Percentiles rank a stretch among this genome's conserved stretches.
phyloP scores from a whole-genome alignment of 2,329 filamentous ascomycete species.

The Anthostomella pinea region DNA sequence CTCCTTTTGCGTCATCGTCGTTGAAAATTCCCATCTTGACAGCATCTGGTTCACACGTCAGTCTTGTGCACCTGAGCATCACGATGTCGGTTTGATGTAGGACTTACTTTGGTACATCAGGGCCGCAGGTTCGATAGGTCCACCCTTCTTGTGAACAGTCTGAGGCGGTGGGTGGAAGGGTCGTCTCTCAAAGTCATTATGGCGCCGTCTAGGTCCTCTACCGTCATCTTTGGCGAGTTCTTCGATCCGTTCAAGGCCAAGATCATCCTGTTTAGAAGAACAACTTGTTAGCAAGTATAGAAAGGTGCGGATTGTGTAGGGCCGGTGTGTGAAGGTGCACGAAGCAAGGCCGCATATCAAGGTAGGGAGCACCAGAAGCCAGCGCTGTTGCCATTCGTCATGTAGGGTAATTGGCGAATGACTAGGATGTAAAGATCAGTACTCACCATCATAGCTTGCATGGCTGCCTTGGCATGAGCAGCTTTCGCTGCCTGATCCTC shows the following conservation, averaged over 20 bases:
- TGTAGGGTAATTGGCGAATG: too few species aligned
- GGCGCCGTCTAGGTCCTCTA: neutral
- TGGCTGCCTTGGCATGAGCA: too few species aligned
- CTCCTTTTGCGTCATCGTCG: slow-evolving; percentile 19
- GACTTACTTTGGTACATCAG: slow-evolving; percentile 15
- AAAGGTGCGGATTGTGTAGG: too few species aligned
- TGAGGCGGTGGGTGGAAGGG: neutral
- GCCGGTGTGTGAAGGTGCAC: too few species aligned
- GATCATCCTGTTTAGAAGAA: slow-evolving; percentile 13
- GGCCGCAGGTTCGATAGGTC: neutral
- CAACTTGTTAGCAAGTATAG: too few species aligned
- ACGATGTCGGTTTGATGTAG: neutral
- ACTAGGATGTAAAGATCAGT: too few species aligned
- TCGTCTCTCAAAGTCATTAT: neutral
- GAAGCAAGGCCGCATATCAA: too few species aligned
- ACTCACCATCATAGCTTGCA: too few species aligned
- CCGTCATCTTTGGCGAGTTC: slow-evolving; percentile 13
- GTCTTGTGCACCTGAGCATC: neutral
- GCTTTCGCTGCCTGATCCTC: too few species aligned
- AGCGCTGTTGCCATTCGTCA: too few species aligned
- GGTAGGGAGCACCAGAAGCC: too few species aligned
- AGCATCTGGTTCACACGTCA: slow-evolving; percentile 16
- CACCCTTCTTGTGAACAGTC: too few species aligned
- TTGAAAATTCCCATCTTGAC: slow-evolving; percentile 14
- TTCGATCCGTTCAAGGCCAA: slow-evolving; percentile 20